phyloP scores from a whole-genome alignment of 139 green algal genomes.

The Picochlorum sp. region DNA sequence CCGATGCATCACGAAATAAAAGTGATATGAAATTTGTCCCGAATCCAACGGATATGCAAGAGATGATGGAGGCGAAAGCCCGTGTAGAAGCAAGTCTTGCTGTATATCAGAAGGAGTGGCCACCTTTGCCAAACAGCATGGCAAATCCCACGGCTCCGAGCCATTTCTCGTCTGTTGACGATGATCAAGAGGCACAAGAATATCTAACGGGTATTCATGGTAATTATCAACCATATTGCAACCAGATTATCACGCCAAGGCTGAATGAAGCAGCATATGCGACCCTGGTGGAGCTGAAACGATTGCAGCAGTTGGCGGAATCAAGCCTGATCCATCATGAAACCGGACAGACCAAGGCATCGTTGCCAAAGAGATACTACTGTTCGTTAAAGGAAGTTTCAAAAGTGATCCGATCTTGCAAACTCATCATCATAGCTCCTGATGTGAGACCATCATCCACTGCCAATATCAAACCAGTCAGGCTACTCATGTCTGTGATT shows the following conservation, averaged over 20 bases:
- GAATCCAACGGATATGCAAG: too few species aligned
- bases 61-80: too few species aligned
- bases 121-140: too few species aligned
- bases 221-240: conserved; percentile 26
- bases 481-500: conserved; percentile 53
- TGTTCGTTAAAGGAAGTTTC: conserved; percentile 47
- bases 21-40: too few species aligned
- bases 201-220: conserved; percentile 11
- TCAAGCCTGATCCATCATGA: not conserved
- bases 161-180: too few species aligned
- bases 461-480: conserved; percentile 31
- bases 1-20: too few species aligned
- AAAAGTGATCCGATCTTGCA: conserved; percentile 55
- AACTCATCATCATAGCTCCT: conserved; percentile 57
- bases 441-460: conserved; percentile 46
- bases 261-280: conserved; percentile 10
- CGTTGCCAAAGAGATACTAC: conserved; percentile 21
- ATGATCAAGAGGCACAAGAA: conserved; percentile 1
- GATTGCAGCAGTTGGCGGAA: conserved; percentile 1
- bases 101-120: too few species aligned
- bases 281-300: conserved; percentile 10
- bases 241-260: conserved; percentile 23
- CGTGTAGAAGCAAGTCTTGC: too few species aligned
- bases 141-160: too few species aligned
- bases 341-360: not conserved